phyloP scores from a whole-genome alignment of 164 flowering plant species.

The Paratinospora sagittata region DNA sequence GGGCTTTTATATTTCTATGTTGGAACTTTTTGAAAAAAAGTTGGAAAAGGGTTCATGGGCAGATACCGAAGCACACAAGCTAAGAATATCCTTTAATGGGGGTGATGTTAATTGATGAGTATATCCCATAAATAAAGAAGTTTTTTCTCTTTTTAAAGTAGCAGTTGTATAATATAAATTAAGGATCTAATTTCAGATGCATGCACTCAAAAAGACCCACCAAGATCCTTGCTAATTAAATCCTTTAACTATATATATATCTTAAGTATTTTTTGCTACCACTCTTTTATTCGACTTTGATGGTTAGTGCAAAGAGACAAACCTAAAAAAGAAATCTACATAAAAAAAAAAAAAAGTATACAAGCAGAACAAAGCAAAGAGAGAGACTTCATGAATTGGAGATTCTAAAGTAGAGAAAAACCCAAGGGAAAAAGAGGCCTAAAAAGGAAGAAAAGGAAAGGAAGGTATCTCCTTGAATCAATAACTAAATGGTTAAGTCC shows the following conservation, averaged over 20 bases:
- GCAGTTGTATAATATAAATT: not conserved
- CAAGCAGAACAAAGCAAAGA: not conserved
- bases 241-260: conserved; percentile 4
- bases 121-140: too few relatives aligned
- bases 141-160: not conserved
- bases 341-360: not conserved
- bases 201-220: conserved; percentile 13
- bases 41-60: too few relatives aligned
- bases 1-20: too few relatives aligned
- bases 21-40: too few relatives aligned
- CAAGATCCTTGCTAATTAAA: conserved; percentile 23
- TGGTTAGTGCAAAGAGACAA: conserved; percentile 10
- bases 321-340: not conserved
- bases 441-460: conserved; percentile 4
- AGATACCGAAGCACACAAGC: too few relatives aligned
- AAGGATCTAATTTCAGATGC: not conserved
- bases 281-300: not conserved
- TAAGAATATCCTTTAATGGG: too few relatives aligned
- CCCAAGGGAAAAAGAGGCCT: conserved; percentile 6
- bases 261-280: not conserved
- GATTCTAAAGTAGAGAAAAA: conserved; percentile 10
- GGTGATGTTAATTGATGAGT: not conserved
- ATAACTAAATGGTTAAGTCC: not conserved
- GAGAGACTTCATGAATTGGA: conserved; percentile 10
- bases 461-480: conserved; percentile 15